A percentile compares a stretch with the other conserved stretches of the same genome.
phyloP scores from a whole-genome alignment of 2,329 filamentous ascomycete species.

The Aspergillus thermomutatus region DNA sequence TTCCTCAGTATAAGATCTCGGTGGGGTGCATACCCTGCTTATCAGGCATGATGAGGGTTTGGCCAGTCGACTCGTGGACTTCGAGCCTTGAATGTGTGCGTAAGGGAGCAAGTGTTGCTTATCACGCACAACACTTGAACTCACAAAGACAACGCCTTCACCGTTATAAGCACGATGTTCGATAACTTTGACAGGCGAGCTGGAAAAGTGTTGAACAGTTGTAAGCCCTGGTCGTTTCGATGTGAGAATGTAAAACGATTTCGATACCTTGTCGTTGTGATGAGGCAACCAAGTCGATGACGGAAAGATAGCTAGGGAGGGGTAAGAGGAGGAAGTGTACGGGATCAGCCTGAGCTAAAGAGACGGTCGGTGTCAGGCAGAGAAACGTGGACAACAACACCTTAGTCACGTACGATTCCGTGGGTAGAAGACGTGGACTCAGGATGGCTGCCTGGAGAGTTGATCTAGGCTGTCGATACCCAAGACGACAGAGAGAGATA shows the following conservation, averaged over 20 bases:
- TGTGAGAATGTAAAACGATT: not conserved
- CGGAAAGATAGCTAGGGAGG: conserved; percentile 5
- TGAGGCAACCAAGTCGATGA: conserved; percentile 1
- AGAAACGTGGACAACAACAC: conserved; percentile 5
- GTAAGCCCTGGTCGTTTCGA: not conserved
- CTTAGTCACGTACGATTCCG: not conserved
- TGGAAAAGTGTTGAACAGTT: not conserved
- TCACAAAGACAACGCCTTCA: not conserved
- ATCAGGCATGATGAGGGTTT: conserved; percentile 19
- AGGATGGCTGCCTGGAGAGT: not conserved
- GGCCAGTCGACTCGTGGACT: not conserved
- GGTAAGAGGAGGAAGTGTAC: conserved; percentile 14
- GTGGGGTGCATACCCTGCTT: conserved; percentile 19
- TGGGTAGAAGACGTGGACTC: not conserved
- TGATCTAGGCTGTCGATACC: conserved; percentile 1
- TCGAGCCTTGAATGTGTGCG: not conserved
- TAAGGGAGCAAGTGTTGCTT: conserved; percentile 1
- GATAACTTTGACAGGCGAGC: not conserved
- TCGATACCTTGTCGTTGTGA: not conserved
- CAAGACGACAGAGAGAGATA: not conserved
- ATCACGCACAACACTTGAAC: not conserved
- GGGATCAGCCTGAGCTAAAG: conserved; percentile 19
- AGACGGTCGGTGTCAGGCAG: conserved; percentile 15
- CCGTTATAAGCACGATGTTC: not conserved
- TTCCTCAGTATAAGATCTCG: not conserved